phyloP scores from a whole-genome alignment of 2,329 filamentous ascomycete species.

The Diaporthe citriasiana region DNA sequence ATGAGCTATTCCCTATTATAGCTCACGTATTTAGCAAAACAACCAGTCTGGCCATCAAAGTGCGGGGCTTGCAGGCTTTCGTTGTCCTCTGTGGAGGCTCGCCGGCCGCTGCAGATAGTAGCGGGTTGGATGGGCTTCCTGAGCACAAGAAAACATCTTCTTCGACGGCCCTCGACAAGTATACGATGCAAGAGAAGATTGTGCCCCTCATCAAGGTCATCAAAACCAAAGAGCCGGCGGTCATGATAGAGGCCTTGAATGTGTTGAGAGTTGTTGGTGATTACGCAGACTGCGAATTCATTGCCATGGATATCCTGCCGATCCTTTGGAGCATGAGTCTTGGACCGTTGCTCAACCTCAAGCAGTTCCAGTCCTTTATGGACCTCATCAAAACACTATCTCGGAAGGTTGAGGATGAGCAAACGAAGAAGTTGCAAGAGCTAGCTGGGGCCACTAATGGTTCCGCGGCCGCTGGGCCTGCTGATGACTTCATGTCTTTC shows the following conservation, averaged over 20 bases:
- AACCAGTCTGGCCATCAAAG: constrained; percentile 93
- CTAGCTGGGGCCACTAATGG: constrained; percentile 74
- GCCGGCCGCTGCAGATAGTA: constrained; percentile 65
- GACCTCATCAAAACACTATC: constrained; percentile 86
- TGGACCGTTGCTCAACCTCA: constrained; percentile 87
- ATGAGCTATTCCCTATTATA: constrained; percentile 94
- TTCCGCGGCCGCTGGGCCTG: constrained; percentile 61
- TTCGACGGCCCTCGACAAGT: constrained; percentile 91
- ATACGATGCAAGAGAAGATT: constrained; percentile 98
- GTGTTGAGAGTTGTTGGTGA: constrained; percentile 88
- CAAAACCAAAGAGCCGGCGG: constrained; percentile 97
- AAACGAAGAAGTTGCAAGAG: constrained; percentile 89
- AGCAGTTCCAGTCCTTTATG: constrained; percentile 94
- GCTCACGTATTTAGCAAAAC: constrained; percentile 93
- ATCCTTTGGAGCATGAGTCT: constrained; percentile 93
- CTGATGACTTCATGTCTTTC: constrained; percentile 79
- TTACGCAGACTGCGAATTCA: constrained; percentile 88
- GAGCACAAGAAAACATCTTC: constrained; percentile 74
- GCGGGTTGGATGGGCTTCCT: constrained; percentile 83
- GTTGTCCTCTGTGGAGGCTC: constrained; percentile 88
- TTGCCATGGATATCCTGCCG: constrained; percentile 91
- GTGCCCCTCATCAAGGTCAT: constrained; percentile 91
- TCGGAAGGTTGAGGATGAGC: constrained; percentile 86
- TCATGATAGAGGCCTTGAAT: constrained; percentile 93
- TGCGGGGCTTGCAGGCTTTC: constrained; percentile 91